These are phyloP conservation scores for Myrmaecium sp. DNA, from an alignment of 2,329 filamentous ascomycete species.

Conservation along the genomic window DNA sequence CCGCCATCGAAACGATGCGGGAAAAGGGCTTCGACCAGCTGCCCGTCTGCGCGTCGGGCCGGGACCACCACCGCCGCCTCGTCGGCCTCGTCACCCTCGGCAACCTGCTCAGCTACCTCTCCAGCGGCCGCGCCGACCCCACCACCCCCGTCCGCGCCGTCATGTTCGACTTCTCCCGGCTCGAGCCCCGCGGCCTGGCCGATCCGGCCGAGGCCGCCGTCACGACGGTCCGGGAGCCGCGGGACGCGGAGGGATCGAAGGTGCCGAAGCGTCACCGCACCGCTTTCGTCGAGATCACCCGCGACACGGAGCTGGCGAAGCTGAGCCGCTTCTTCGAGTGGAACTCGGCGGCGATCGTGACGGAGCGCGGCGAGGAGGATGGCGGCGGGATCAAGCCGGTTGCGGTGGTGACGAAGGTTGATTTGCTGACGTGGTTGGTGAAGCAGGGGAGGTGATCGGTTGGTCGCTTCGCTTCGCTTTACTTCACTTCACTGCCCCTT, in stretches of 20 bases:
- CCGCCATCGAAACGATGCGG: conserved; percentile 94
- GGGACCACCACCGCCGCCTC: conserved; percentile 49
- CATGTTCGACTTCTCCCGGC: conserved; percentile 90
- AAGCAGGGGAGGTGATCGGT: conserved; percentile 42
- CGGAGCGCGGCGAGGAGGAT: conserved; percentile 46
- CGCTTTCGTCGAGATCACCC: conserved; percentile 85
- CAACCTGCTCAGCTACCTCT: conserved; percentile 83
- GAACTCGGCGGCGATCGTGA: conserved; percentile 93
- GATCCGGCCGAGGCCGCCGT: too few species aligned
- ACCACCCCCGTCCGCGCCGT: conserved; percentile 63
- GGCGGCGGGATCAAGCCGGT: conserved; percentile 51
- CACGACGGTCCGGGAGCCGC: conserved; percentile 80
- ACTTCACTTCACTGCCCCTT: too few species aligned
- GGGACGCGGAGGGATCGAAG: conserved; percentile 25
- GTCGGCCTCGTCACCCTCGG: conserved; percentile 89
- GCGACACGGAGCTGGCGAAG: conserved; percentile 67
- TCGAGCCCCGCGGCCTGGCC: too few species aligned
- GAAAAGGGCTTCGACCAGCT: conserved; percentile 97
- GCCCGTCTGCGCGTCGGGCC: conserved; percentile 59
- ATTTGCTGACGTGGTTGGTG: conserved; percentile 83
- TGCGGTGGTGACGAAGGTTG: conserved; percentile 91
- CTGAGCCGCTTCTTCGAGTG: conserved; percentile 93
- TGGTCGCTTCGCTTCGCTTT: too few species aligned
- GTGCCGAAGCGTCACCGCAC: conserved; percentile 25
- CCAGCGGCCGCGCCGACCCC: conserved; percentile 59